Evolutionary conservation across 805 yeast genomes (phyloP).

Genomic region (Candida tibetensis): DNA sequence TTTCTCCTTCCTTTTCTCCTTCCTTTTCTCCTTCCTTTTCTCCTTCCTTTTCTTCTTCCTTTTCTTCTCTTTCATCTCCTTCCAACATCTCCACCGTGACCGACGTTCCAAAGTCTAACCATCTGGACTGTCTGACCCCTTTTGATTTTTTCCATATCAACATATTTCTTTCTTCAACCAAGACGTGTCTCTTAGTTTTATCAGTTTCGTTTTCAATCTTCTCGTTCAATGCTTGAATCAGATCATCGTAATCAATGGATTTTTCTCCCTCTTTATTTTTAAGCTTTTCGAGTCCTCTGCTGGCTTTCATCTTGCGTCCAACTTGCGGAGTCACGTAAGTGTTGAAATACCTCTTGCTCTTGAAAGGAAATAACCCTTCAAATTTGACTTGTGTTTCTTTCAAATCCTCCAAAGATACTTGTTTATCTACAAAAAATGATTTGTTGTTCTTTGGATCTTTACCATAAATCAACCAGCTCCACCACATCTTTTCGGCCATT

Average conservation of each 20-base stretch:
- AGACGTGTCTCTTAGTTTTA: conserved; percentile 8
- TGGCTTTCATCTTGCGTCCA: conserved; percentile 36
- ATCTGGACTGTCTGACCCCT: conserved; percentile 17
- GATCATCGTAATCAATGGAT: conserved; percentile 5
- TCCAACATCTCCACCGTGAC: conserved; percentile 8
- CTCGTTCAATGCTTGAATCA: conserved; percentile 10
- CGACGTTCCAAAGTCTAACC: conserved; percentile 26
- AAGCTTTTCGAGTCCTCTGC: conserved; percentile 29
- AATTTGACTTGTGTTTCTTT: conserved; percentile 15
- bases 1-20: not conserved
- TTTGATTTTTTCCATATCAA: conserved; percentile 34
- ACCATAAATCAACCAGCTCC: conserved; percentile 40
- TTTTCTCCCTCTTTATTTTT: conserved; percentile 6
- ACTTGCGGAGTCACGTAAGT: conserved; percentile 42
- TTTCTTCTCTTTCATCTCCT: conserved; percentile 5
- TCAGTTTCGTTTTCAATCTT: conserved; percentile 11
- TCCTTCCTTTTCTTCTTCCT: conserved; percentile 3
- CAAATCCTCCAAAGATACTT: conserved; percentile 22
- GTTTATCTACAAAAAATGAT: conserved; percentile 24
- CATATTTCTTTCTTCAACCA: conserved; percentile 27
- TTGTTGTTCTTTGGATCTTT: conserved; percentile 31
- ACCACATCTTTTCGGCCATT: conserved; percentile 34
- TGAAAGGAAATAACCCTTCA: conserved; percentile 23
- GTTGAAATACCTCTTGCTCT: conserved; percentile 38
- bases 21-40: conserved; percentile 6